These are phyloP conservation scores for Musa balbisiana DNA, from an alignment of 202 grass and related monocot genomes.

Conservation along the genomic window DNA sequence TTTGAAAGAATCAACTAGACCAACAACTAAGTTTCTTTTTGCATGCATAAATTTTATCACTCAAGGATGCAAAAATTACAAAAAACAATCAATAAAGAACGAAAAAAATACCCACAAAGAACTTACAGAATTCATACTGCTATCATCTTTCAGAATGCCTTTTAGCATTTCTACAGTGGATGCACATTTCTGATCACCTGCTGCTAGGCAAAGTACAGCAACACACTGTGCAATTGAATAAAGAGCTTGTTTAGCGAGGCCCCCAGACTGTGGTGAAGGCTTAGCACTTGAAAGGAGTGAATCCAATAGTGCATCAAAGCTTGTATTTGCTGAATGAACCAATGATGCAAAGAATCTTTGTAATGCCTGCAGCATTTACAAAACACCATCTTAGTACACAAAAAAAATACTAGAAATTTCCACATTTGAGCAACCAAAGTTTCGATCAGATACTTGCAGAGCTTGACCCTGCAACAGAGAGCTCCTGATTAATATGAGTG, in stretches of 20 bases:
- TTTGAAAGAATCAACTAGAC: neutral
- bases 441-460: constrained; percentile 54
- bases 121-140: constrained; percentile 59
- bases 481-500: constrained; percentile 88
- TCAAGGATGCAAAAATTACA: neutral
- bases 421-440: neutral
- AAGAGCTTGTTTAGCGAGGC: constrained; percentile 86
- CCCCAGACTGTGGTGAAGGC: constrained; percentile 68
- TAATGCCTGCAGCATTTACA: constrained; percentile 52
- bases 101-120: neutral
- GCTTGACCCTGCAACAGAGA: constrained; percentile 97
- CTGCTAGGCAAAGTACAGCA: constrained; percentile 95
- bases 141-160: constrained; percentile 88
- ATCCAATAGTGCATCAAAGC: constrained; percentile 78
- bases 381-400: constrained; percentile 20
- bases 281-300: constrained; percentile 90
- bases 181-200: constrained; percentile 89
- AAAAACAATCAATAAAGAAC: neutral
- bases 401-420: neutral
- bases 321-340: constrained; percentile 85
- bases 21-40: neutral
- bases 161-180: constrained; percentile 97
- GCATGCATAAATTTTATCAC: neutral
- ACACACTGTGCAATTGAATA: constrained; percentile 96
- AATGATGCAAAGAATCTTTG: constrained; percentile 91